Base-by-base conservation (phyloP, 2,329 filamentous ascomycete genomes). In the Endoconidiophora polonica region DNA sequence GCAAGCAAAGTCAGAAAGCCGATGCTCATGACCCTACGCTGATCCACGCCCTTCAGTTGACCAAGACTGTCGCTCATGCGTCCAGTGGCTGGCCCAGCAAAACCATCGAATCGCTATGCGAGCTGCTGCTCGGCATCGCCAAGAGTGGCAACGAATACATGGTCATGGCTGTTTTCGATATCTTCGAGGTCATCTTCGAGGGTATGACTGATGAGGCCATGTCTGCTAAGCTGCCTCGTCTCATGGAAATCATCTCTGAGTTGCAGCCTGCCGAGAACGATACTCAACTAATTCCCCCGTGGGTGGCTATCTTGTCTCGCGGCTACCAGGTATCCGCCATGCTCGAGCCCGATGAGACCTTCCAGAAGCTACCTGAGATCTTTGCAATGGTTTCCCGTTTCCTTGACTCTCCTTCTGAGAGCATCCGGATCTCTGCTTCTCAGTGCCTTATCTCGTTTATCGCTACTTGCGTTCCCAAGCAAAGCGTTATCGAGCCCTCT, bases 151-250 rank as follows among this genome's bases (percentile, higher is more conserved):
- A 93, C 62, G 88, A 96, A 62, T 94, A 90, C 63, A 81, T 98
- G 70, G 94, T 88, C 29, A 93, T 96, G 81, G 83, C 86, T 9
- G 84, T 88, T 0, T 95, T 98, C 58, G 90, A 95, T 56, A 90
- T 96, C 3, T 98, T 98, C 59, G 91, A 98, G 63, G 83, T 94
- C 16, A 94, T 96, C 42, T 96, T 98, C 57, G 82, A 83, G 58
- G 83, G 87, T 5, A 88, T 98, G 82, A 77, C 71, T n/a, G 83
- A 88, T 56, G 86, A 94, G 57, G 74, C 88, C 45, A 85, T 88
- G 0, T 93, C 87, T 2, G 77, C 86, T 1, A 98, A 96, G 66
- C 73, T 98, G 10, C 87, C 88, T 2, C 77, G 85, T 51, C 73
- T 98, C 10, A 74, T 96, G 58, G 87, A 94, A 56, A 87, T 91